Base-by-base conservation (phyloP, 352 stramenopile species). In the Aphanomyces invadans region DNA sequence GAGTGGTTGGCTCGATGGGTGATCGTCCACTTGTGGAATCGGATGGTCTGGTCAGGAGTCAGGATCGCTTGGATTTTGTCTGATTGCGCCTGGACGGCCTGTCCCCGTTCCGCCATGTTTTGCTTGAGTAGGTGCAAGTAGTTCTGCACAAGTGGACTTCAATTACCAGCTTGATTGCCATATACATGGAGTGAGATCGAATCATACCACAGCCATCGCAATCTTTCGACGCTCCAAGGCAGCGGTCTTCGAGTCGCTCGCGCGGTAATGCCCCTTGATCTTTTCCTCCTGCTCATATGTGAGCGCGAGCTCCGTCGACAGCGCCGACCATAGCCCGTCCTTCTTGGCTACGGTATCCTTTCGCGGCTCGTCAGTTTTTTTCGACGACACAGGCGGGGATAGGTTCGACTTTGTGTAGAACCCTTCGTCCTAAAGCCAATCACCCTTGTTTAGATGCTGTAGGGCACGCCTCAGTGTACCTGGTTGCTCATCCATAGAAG, bases 221-320 rank as follows among this genome's bases (percentile, higher is more conserved):
- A 95, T 81, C 31, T 86, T 78, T 70, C 86, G 80, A 33, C 84
- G 78, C 65, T 95, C 86, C 9, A 76, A 82, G 66, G 92, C 92
- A 72, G 76, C 86, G n/a, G 77, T 80, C 72, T 90, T 92, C n/a
- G 80, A 81, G 60, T 92, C 83, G 11, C 80, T 78, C 44, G 80
- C 86, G 53, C 85, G 49, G 77, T 95, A 95, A 4, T 92, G 63
- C 4, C 80, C 80, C 71, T 91, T 92, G 57, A 95, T 79, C 62
- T 95, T 95, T 68, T 95, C 86, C 55, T 95, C 86, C 68, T 95
- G 86, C 38, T 95, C 86, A 65, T 95, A 95, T 2, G 86, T 95
- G 29, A 95, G 74, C n/a, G 78, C 79, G 11, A 95, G 73, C 49
- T 93, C 86, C 39, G 53, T 72, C 7, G 86, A 90, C 33, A 95